A percentile compares a stretch with the other conserved stretches of the same genome.
These are phyloP conservation scores for Penicillium oxalicum DNA, from an alignment of 2,329 filamentous ascomycete species.

Conservation along the genomic window DNA sequence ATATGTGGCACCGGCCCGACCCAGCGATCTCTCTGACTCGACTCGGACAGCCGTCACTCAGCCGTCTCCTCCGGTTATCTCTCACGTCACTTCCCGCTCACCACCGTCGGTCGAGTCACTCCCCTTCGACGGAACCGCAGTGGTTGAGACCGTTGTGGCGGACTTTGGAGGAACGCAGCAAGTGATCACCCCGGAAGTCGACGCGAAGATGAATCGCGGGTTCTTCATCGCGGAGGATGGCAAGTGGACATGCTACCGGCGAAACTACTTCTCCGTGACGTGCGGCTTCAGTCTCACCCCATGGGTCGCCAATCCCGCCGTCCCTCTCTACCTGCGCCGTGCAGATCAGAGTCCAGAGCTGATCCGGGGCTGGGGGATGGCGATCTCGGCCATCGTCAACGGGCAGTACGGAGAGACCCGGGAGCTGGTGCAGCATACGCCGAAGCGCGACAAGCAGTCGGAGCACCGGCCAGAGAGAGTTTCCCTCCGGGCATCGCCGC, in stretches of 20 bases:
- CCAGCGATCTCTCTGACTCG: slow-evolving; percentile 29
- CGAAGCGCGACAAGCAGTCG: slow-evolving; percentile 84
- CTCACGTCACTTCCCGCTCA: slow-evolving; percentile 1
- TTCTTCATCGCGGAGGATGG: slow-evolving; percentile 77
- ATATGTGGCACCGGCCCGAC: slow-evolving; percentile 30
- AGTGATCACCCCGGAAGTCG: slow-evolving; percentile 64
- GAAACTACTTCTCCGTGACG: slow-evolving; percentile 84
- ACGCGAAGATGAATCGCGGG: slow-evolving; percentile 79
- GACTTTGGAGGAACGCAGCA: slow-evolving; percentile 23
- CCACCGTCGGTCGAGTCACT: slow-evolving; percentile 28
- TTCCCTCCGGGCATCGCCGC: slow-evolving; percentile 60
- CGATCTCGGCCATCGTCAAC: slow-evolving; percentile 75
- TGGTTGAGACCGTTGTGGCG: slow-evolving; percentile 32
- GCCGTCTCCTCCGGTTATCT: slow-evolving; percentile 25
- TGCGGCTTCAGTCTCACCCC: slow-evolving; percentile 70
- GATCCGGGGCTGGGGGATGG: slow-evolving; percentile 73
- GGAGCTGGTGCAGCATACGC: slow-evolving; percentile 83
- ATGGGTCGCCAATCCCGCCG: slow-evolving; percentile 42
- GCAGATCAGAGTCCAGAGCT: slow-evolving; percentile 44
- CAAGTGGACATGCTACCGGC: slow-evolving; percentile 87
- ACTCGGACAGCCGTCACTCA: slow-evolving; percentile 27
- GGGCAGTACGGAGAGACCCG: slow-evolving; percentile 69
- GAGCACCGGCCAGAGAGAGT: slow-evolving; percentile 66
- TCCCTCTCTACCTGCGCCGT: slow-evolving; percentile 54
- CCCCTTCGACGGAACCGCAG: slow-evolving; percentile 38